Evolutionary conservation across 2,329 filamentous ascomycete genomes (phyloP), one percentile per base, ranked within the genome.

Genomic region (Neonectria coccinea): DNA sequence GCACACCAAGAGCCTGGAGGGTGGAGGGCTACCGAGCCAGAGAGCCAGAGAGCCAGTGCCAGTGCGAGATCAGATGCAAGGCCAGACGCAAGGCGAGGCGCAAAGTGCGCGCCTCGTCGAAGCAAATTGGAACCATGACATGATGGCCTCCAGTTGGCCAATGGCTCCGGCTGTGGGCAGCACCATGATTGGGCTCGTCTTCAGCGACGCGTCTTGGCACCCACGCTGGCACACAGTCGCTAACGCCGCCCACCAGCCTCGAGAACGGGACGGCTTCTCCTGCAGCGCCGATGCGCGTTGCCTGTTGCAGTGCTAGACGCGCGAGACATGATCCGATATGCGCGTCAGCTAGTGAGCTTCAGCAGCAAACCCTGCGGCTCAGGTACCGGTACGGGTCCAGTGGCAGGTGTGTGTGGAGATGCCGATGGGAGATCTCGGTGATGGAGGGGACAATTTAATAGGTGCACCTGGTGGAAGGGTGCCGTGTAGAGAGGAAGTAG

Each of bases 321-420:
- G 72, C 66, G 67, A 74, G 64, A 74, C 67, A 74, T 74, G 70
- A 70, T 74, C 72, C 72, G 72, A 74, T 74, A 74, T 74, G 72
- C 72, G 72, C 72, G 72, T 74, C 72, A 74, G 67, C 70, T 73
- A 73, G 72, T 67, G 72, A 71, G 66, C 70, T 73, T 73, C 70
- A 71, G 66, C 50, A 65, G 18, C 22, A 44, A 70, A 66, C 72
- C 70, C 69, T 68, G 68, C 62, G 56, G 16, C 59, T 62, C 71
- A 73, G 69, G 72, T 74, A 74, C 71, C 67, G 66, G 70, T 74
- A 74, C 71, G 56, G 66, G 56, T 36, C 58, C 57, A 47, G 39
- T 47, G 44, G 36, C 56, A 56, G 64, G 65, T 50, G 47, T 73
- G 70, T 65, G 72, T 71, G 55, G 67, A 56, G 56, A 48, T 51